These are phyloP conservation scores for Suhomyces vadensis DNA, from an alignment of 805 yeast species.

Conservation along the genomic window DNA sequence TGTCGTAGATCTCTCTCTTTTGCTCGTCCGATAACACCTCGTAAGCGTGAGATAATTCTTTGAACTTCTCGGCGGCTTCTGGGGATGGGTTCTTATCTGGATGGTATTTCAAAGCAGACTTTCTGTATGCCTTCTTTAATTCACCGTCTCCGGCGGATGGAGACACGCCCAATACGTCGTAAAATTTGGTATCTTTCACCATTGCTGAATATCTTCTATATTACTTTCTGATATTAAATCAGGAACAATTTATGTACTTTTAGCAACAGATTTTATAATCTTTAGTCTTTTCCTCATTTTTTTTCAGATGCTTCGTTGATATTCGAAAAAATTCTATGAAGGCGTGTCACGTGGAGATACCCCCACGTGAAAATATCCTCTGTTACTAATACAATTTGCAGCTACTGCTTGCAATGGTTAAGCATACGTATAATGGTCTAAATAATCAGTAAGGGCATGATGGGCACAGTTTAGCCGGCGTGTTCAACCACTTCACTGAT, in stretches of 20 bases:
- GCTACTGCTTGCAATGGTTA: too few species aligned
- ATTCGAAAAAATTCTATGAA: constrained; percentile 5
- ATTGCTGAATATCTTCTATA: constrained; percentile 31
- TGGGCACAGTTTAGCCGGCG: constrained; percentile 68
- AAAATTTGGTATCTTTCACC: constrained; percentile 80
- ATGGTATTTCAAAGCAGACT: constrained; percentile 76
- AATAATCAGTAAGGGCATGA: too few species aligned
- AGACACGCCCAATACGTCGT: constrained; percentile 72
- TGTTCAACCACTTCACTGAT: constrained; percentile 78
- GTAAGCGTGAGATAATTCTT: constrained; percentile 84
- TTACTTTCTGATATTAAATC: neutral
- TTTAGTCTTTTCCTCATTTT: neutral
- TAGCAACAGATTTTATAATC: constrained; percentile 4
- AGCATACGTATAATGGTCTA: neutral
- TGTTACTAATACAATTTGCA: neutral
- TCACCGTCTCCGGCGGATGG: constrained; percentile 68
- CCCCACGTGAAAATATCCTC: neutral
- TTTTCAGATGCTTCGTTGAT: constrained; percentile 6
- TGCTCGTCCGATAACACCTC: constrained; percentile 85
- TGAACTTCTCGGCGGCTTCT: constrained; percentile 94
- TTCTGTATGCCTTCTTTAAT: constrained; percentile 80
- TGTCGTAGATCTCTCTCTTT: constrained; percentile 87
- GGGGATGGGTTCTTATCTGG: constrained; percentile 83
- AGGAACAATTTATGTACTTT: neutral
- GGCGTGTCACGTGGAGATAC: neutral